Base-by-base conservation (phyloP, 1,284 basidiomycete genomes). In the Sanghuangporus weigelae region DNA sequence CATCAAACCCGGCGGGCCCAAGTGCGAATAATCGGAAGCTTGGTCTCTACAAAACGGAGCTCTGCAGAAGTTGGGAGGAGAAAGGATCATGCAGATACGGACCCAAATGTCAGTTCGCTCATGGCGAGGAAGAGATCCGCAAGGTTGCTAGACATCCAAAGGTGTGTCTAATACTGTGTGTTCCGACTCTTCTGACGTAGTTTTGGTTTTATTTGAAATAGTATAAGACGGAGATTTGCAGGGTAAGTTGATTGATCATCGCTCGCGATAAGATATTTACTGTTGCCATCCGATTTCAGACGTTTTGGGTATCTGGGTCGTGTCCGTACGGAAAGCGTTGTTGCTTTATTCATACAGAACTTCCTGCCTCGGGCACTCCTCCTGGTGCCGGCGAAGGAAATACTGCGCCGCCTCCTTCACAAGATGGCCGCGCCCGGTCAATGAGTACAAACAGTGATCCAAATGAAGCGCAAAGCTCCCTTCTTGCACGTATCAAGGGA, bases 21-120 rank as follows among this genome's bases (percentile, higher is more conserved):
- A 93, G 90, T 66, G 88, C 91, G 3, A 94, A 93, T 75, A 95
- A 95, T 71, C 82, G 90, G 68, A 96, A 96, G 77, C 75, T 92
- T 39, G 91, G 90, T 23, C 73, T 95, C 55, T 96, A 95, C 81
- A 96, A 96, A 81, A 96, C 94, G 0, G 93, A 96, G 73, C 70
- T 95, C 40, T 96, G 93, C 76, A 81, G 93, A 66, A 94, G 92
- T 73, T 96, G 93, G 93, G 93, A 95, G 73, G 93, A 96, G 76
- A 94, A 93, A 72, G 92, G 93, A 1, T 79, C 81, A n/a, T 96
- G 94, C 74, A 82, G 92, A 51, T 96, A 96, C 70, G 90, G 89
- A 8, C 75, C 84, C 44, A 95, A 94, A 75, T 95, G 93, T 71
- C 93, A 95, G 73, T 95, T 95, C 72, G 93, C 93, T 31, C 93